Percentiles rank a stretch among this genome's conserved stretches.
These are phyloP conservation scores for Leishmania tropica DNA, from an alignment of 208 protist species.

Conservation along the genomic window DNA sequence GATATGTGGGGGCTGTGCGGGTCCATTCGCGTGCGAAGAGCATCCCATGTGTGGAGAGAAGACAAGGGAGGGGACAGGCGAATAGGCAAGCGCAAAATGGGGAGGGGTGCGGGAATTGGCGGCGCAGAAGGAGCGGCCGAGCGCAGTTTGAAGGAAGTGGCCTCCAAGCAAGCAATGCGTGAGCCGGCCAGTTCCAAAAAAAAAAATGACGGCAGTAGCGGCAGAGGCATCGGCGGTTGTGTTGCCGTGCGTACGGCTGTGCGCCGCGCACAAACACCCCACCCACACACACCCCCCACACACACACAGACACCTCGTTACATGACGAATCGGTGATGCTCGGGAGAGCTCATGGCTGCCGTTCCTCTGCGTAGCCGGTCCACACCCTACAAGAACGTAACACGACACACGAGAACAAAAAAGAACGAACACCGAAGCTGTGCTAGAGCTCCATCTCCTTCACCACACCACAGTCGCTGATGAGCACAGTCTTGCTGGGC, in stretches of 20 bases:
- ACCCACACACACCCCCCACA: too few relatives aligned
- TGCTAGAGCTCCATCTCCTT: constrained; percentile 38
- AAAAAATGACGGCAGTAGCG: not conserved
- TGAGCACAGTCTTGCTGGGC: constrained; percentile 52
- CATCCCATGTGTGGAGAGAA: not conserved
- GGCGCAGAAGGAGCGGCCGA: not conserved
- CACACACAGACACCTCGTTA: not conserved
- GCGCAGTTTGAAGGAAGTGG: not conserved
- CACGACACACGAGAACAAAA: not conserved
- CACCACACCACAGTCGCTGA: constrained; percentile 77
- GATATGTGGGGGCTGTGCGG: not conserved
- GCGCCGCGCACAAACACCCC: not conserved
- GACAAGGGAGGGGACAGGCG: not conserved
- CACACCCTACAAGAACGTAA: not conserved
- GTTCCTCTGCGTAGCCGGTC: not conserved
- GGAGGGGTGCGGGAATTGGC: not conserved
- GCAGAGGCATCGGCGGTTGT: not conserved
- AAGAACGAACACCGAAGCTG: not conserved
- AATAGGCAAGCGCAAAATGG: not conserved
- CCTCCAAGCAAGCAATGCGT: not conserved
- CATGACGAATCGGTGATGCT: not conserved
- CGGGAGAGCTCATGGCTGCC: not conserved
- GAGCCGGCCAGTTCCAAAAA: not conserved
- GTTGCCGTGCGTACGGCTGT: not conserved
- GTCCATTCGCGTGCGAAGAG: not conserved